A percentile compares a stretch with the other conserved stretches of the same genome.
Evolutionary conservation across 345 rosid species (phyloP).

Genomic region (Aurinia saxatilis): DNA sequence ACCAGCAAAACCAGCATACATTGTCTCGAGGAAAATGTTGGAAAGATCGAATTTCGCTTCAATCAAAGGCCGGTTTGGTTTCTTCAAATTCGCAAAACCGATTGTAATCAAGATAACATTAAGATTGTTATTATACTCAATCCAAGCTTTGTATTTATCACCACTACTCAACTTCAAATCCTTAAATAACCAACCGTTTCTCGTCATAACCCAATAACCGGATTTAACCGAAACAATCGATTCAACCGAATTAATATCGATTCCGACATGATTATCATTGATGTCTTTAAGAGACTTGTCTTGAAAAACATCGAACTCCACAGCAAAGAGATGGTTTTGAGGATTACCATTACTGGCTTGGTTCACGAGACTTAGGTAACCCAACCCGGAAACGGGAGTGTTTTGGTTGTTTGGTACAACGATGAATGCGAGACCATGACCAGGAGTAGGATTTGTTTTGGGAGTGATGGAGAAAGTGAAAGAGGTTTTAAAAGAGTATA

Average conservation of each 20-base stretch:
- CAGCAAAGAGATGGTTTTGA: not conserved
- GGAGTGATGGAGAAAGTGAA: constrained; percentile 15
- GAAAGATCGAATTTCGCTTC: constrained; percentile 5
- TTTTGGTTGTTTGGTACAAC: too few relatives aligned
- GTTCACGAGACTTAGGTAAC: constrained; percentile 12
- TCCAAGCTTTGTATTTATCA: constrained; percentile 11
- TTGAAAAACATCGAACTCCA: constrained; percentile 6
- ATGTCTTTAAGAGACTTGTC: constrained; percentile 12
- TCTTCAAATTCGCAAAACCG: not conserved
- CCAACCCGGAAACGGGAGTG: too few relatives aligned
- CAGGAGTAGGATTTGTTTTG: not conserved
- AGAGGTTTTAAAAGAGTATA: not conserved
- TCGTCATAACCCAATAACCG: not conserved
- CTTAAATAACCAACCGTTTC: not conserved
- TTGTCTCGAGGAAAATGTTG: not conserved
- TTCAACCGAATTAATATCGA: constrained; percentile 15
- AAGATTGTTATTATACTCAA: not conserved
- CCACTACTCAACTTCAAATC: constrained; percentile 16
- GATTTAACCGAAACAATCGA: constrained; percentile 8
- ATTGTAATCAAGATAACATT: not conserved
- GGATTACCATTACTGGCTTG: constrained; percentile 4
- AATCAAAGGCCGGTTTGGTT: constrained; percentile 13
- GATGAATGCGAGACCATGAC: constrained; percentile 7
- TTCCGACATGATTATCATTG: constrained; percentile 26
- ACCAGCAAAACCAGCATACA: constrained; percentile 1